Percentiles rank a stretch among this genome's conserved stretches.
Conservation (phyloP, 768 basidiomycete species). For the Candolleomyces aberdarensis region DNA sequence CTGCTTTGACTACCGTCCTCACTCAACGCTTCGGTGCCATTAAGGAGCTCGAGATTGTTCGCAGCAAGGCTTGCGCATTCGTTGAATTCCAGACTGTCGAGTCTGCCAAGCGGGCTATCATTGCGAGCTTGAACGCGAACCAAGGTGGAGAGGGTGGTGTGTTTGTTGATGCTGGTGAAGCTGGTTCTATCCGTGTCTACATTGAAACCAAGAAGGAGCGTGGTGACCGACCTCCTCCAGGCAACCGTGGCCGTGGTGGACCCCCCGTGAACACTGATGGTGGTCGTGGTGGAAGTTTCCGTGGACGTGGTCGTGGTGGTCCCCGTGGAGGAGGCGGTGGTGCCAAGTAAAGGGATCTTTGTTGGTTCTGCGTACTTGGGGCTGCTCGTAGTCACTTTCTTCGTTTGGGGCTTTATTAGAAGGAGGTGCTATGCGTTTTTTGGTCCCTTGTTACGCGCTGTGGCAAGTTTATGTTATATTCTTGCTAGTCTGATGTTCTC, state of each 20-base stretch:
- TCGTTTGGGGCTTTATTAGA: too few relatives aligned
- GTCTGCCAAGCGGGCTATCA: constrained; percentile 82
- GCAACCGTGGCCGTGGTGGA: constrained; percentile 62
- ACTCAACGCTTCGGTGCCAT: constrained; percentile 71
- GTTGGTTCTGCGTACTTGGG: too few relatives aligned
- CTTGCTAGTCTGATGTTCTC: too few relatives aligned
- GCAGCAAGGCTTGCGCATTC: constrained; percentile 89
- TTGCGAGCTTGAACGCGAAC: constrained; percentile 55
- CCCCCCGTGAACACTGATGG: constrained; percentile 51
- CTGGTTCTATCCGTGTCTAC: constrained; percentile 54
- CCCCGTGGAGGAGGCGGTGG: constrained; percentile 26
- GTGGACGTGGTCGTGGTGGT: constrained; percentile 21
- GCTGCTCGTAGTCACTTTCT: too few relatives aligned
- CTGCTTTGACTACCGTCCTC: constrained; percentile 48
- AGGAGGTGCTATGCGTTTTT: too few relatives aligned
- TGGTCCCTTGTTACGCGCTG: too few relatives aligned
- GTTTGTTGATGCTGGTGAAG: constrained; percentile 65
- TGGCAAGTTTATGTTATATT: too few relatives aligned
- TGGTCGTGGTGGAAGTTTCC: constrained; percentile 33
- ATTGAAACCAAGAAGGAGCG: constrained; percentile 93
- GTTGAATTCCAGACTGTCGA: constrained; percentile 82
- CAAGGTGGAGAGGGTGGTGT: constrained; percentile 92
- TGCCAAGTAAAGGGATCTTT: neutral
- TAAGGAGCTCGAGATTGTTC: constrained; percentile 87
- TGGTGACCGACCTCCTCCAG: constrained; percentile 73